Conservation (phyloP, 306 rosid genomes). For the Gynostemma pentaphyllum region DNA sequence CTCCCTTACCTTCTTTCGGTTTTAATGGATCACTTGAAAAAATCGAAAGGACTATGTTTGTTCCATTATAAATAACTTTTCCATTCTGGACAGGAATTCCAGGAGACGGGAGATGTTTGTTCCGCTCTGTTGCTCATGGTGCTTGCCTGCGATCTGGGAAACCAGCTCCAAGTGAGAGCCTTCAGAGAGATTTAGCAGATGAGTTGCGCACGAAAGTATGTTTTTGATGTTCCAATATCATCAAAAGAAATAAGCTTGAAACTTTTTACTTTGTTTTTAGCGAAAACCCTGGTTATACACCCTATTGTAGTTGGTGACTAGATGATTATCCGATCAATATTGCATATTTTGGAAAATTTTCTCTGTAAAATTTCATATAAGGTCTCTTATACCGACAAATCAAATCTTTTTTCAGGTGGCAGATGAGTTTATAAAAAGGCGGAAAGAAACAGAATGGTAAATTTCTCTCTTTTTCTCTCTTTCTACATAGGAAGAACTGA, state of each 20-base stretch:
- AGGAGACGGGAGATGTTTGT: slow-evolving; percentile 93
- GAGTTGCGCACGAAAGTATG: slow-evolving; percentile 57
- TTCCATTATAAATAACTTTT: slow-evolving; percentile 1
- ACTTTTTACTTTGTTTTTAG: neutral
- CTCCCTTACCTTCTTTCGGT: neutral
- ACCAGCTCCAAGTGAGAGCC: slow-evolving; percentile 53
- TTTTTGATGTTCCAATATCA: neutral
- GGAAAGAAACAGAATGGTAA: slow-evolving; percentile 89
- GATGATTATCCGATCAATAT: neutral
- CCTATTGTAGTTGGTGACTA: neutral
- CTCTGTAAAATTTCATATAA: neutral
- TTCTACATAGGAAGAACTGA: too few species aligned
- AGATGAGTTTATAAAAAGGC: slow-evolving; percentile 79
- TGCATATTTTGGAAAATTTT: neutral
- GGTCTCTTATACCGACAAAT: neutral
- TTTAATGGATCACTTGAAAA: too few species aligned
- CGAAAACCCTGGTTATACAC: neutral
- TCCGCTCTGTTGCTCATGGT: slow-evolving; percentile 81
- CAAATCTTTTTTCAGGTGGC: slow-evolving; percentile 54
- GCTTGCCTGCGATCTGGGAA: slow-evolving; percentile 71
- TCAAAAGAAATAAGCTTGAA: neutral
- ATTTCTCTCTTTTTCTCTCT: slow-evolving; percentile 10
- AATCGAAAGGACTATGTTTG: too few species aligned
- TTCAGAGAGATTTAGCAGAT: slow-evolving; percentile 74
- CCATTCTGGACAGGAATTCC: slow-evolving; percentile 61